Conservation (phyloP, 305 asterid species). For the Rubia balearica region DNA sequence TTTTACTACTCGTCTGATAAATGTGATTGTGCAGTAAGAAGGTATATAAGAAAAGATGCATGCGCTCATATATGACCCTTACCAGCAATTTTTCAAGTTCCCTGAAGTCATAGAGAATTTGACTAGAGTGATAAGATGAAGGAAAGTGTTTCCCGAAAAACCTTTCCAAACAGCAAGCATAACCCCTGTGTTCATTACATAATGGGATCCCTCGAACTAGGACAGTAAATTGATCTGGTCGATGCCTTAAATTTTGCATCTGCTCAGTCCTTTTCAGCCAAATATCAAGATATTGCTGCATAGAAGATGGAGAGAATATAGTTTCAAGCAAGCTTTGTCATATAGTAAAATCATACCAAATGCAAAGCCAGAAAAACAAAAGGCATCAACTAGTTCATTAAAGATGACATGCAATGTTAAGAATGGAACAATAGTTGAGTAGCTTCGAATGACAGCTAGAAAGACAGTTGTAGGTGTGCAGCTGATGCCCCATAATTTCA, state of each 20-base stretch:
- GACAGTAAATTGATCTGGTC: conserved; percentile 86
- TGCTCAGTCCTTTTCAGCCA: conserved; percentile 62
- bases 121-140: conserved; percentile 61
- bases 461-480: not conserved
- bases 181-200: conserved; percentile 71
- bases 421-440: not conserved
- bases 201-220: conserved; percentile 86
- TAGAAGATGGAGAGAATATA: conserved; percentile 15
- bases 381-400: conserved; percentile 2
- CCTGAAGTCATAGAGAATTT: conserved; percentile 69
- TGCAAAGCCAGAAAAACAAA: not conserved
- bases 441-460: not conserved
- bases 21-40: not conserved
- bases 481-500: not conserved
- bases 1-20: not conserved
- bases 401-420: not conserved
- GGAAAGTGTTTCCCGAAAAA: conserved; percentile 76
- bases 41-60: not conserved
- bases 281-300: conserved; percentile 66
- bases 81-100: conserved; percentile 64
- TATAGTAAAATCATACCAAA: not conserved
- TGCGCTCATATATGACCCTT: conserved; percentile 20
- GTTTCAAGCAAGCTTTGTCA: conserved; percentile 9
- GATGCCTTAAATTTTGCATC: conserved; percentile 55
- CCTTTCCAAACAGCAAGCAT: conserved; percentile 67